phyloP scores from a whole-genome alignment of 1,284 basidiomycete species.

The Boletus semigastroideus region DNA sequence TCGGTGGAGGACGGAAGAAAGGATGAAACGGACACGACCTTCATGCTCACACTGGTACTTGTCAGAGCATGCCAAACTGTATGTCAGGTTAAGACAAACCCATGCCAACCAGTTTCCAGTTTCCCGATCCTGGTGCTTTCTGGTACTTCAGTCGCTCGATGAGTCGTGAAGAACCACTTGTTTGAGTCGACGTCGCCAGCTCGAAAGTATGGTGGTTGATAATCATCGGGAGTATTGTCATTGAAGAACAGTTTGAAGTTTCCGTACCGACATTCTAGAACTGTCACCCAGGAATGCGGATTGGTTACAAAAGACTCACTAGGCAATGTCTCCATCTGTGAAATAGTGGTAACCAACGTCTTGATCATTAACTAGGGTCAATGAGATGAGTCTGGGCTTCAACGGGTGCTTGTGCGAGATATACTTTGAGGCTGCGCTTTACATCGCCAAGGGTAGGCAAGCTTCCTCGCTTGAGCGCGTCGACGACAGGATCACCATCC shows the following conservation, averaged over 20 bases:
- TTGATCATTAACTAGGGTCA: conserved; percentile 58
- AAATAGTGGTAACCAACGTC: conserved; percentile 71
- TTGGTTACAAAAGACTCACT: conserved; percentile 42
- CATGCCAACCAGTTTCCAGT: conserved; percentile 69
- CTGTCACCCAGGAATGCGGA: background rate
- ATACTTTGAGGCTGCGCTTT: conserved; percentile 70
- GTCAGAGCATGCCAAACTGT: conserved; percentile 6
- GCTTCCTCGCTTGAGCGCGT: conserved; percentile 55
- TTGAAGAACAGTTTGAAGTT: conserved; percentile 84
- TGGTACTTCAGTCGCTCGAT: conserved; percentile 62
- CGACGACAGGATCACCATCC: conserved; percentile 50
- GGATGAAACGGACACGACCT: conserved; percentile 66
- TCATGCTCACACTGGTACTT: conserved; percentile 57
- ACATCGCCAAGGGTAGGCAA: conserved; percentile 69
- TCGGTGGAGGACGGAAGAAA: conserved; percentile 66
- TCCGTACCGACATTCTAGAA: conserved; percentile 69
- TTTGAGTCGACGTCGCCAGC: conserved; percentile 65
- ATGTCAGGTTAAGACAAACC: conserved; percentile 40
- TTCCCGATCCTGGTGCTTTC: conserved; percentile 68
- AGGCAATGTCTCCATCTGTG: conserved; percentile 74
- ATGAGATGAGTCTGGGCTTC: conserved; percentile 2
- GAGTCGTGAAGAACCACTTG: conserved; percentile 76
- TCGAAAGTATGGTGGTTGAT: conserved; percentile 75
- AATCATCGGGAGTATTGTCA: conserved; percentile 69
- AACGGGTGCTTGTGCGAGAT: background rate